Base-by-base conservation (phyloP, 768 basidiomycete species). In the Podaxis carcinomalis region DNA sequence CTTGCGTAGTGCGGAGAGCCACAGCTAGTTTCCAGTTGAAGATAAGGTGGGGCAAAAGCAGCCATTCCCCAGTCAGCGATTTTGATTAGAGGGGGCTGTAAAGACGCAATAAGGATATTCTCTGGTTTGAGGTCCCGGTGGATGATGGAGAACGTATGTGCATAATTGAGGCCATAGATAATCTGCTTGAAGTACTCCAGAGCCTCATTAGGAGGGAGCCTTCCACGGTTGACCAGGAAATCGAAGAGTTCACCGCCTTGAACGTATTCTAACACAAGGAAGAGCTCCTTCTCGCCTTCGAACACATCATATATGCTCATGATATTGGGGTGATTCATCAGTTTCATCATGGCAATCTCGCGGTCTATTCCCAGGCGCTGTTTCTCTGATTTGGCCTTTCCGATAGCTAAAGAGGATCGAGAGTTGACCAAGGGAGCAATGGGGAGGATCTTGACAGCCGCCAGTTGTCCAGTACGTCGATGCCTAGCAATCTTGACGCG, bases 61-160 rank as follows among this genome's bases (percentile, higher is more conserved):
- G 96, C 95, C 96, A 98, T 97, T 21, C 96, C 96, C 86, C 96
- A 98, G 74, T 98, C 96, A 23, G 94, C 95, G 46, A 98, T 91
- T 79, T 98, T 98, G 78, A 98, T 83, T 68, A 93, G 80, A 39
- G 89, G 89, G 32, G 89, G 89, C 39, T 83, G 80, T 58, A 92
- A 76, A 46, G 89, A 88, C 51, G 95, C 90, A 57, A 98, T 90
- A 40, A 99, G 80, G 55, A 98, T 90, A 69, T 98, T 98, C 78
- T 98, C 96, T 2, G 96, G 96, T 73, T 98, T 98, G 67, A 99
- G 86, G 74, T 99, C 96, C 25, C 96, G 92, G 75, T 98, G 96
- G 62, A 94, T 93, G 75, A 98, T 97, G 65, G 95, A 95, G 79
- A 97, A 97, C 0, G 92, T 88, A 72, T 98, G 96, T 55, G 95